phyloP scores from a whole-genome alignment of 345 rosid genomes.

The Hibiscus mutabilis region DNA sequence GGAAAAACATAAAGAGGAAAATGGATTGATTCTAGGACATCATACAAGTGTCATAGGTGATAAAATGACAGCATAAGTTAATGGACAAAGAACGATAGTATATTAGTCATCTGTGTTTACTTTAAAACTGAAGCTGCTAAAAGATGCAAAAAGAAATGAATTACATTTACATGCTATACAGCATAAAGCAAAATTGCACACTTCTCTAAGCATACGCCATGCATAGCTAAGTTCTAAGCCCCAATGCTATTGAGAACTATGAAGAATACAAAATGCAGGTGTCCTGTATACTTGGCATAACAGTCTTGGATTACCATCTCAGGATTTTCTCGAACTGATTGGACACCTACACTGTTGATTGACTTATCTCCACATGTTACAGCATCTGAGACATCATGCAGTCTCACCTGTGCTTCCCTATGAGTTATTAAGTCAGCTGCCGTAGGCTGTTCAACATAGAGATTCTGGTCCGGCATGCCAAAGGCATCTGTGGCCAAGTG shows the following conservation, averaged over 20 bases:
- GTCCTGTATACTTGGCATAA: background rate
- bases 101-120: background rate
- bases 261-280: slow-evolving; percentile 1
- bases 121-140: background rate
- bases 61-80: background rate
- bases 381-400: slow-evolving; percentile 21
- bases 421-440: slow-evolving; percentile 25
- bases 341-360: slow-evolving; percentile 10
- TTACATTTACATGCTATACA: background rate
- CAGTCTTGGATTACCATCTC: slow-evolving; percentile 23
- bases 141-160: background rate
- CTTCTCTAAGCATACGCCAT: background rate
- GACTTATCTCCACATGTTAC: slow-evolving; percentile 22
- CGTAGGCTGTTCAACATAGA: slow-evolving; percentile 19
- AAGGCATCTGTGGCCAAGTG: slow-evolving; percentile 15
- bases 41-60: slow-evolving; percentile 13
- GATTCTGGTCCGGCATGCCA: slow-evolving; percentile 22
- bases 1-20: background rate
- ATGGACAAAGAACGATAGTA: background rate
- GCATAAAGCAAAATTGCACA: background rate
- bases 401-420: slow-evolving; percentile 26
- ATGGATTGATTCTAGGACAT: background rate
- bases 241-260: background rate
- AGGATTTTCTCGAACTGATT: slow-evolving; percentile 19
- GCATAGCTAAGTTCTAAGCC: background rate